These are phyloP conservation scores for Quercus variabilis DNA, from an alignment of 306 rosid genomes.

Conservation along the genomic window DNA sequence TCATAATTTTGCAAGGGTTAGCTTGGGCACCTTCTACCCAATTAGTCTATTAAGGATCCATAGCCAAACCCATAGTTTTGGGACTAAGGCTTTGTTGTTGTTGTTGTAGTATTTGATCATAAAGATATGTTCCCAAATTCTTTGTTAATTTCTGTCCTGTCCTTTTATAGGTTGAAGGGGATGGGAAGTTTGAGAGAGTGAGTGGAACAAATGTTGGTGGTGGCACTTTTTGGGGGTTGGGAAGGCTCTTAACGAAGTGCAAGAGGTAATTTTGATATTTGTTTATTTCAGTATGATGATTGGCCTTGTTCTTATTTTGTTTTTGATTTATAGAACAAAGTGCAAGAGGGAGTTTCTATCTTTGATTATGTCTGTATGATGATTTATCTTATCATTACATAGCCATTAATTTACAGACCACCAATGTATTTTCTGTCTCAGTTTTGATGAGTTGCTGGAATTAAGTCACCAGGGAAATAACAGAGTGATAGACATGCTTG, in stretches of 20 bases:
- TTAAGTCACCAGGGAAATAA: slow-evolving; percentile 87
- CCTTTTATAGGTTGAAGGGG: slow-evolving; percentile 76
- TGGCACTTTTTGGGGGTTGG: slow-evolving; percentile 98
- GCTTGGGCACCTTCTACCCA: too few species aligned
- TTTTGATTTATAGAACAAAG: slow-evolving; percentile 10
- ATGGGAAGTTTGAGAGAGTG: slow-evolving; percentile 86
- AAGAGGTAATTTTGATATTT: slow-evolving; percentile 47
- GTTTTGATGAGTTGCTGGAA: slow-evolving; percentile 94
- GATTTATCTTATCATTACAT: slow-evolving; percentile 8
- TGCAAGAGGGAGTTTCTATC: slow-evolving; percentile 58
- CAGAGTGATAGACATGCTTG: slow-evolving; percentile 91
- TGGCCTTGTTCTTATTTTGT: slow-evolving; percentile 5
- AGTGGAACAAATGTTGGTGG: slow-evolving; percentile 98
- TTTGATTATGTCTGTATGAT: slow-evolving; percentile 9
- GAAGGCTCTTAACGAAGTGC: slow-evolving; percentile 88
- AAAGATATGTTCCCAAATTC: neutral
- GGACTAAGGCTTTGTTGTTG: too few species aligned
- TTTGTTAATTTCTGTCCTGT: slow-evolving; percentile 14
- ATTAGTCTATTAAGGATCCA: too few species aligned
- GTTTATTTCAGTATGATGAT: slow-evolving; percentile 6
- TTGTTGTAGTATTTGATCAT: neutral
- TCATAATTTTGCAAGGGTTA: neutral
- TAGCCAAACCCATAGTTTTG: too few species aligned
- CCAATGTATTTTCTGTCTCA: slow-evolving; percentile 32
- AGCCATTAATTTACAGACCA: slow-evolving; percentile 7